Base-by-base conservation (phyloP, 495 filamentous ascomycete species). In the Xylaria grammica region DNA sequence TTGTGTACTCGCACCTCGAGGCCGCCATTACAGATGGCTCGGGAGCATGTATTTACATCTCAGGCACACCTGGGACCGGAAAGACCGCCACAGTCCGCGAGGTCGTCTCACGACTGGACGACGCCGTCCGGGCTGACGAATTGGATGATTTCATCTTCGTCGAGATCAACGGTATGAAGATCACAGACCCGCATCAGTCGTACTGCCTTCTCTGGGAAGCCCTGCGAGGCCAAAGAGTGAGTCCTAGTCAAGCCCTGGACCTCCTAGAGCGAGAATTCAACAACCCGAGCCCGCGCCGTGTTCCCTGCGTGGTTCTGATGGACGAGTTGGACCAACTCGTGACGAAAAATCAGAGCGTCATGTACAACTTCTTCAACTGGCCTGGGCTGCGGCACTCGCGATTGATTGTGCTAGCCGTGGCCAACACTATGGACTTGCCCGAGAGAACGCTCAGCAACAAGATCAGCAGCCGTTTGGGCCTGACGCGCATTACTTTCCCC, bases 361-460 rank as follows among this genome's bases (percentile, higher is more conserved):
- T 99, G 96, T 99, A 99, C 80, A 99, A 99, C 73, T 99, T 99
- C 77, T 99, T 99, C 86, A 99, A 99, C 72, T 99, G 96, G 96
- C 96, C 96, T n/a, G 88, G 89, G 20, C 84, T 97, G 20, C 87
- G 91, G 36, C 92, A 99, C 73, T 95, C 91, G 30, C 85, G 93
- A 49, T 83, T 99, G 36, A 97, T 98, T 72, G 96, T 99, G 13
- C 85, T 99, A 0, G 96, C 96, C 8, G 96, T 99, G 10, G 96
- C 96, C 36, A 99, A 99, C 75, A 99, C 96, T 22, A 99, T 99
- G 96, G 96, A 99, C 77, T 80, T 99, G 22, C 96, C 96, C 0
- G 96, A 99, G 77, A 86, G 96, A 71, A 99, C 96, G 0, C 82
- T 99, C 17, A 94, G 90, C 77, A 99, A 99, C 78, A 98, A 98